These are phyloP conservation scores for Poteriospumella lacustris DNA, from an alignment of 108 stramenopile genomes.

Conservation along the genomic window DNA sequence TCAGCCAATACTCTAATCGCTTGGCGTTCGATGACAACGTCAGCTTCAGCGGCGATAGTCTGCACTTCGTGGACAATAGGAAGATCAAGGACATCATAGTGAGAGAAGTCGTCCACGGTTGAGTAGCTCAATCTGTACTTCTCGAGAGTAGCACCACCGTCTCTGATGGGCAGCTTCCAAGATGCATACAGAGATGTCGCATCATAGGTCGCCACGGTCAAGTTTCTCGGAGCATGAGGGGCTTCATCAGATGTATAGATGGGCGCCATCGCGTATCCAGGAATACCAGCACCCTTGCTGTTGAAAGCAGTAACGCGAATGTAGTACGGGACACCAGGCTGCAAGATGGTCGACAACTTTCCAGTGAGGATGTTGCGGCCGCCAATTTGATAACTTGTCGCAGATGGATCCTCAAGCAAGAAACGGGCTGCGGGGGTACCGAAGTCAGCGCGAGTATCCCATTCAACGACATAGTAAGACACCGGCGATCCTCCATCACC, in stretches of 20 bases:
- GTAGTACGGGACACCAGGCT: conserved; percentile 59
- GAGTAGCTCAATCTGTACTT: conserved; percentile 65
- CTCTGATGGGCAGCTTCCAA: conserved; percentile 57
- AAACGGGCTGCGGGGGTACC: conserved; percentile 59
- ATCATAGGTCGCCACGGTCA: conserved; percentile 32
- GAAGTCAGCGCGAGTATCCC: conserved; percentile 62
- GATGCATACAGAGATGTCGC: conserved; percentile 45
- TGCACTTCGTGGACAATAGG: conserved; percentile 59
- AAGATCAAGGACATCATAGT: conserved; percentile 32
- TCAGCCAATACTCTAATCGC: conserved; percentile 55
- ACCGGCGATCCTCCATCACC: conserved; percentile 72
- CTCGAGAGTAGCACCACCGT: conserved; percentile 67
- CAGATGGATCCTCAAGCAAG: conserved; percentile 40
- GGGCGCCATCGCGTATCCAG: conserved; percentile 45
- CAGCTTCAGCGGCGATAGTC: conserved; percentile 43
- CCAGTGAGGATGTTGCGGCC: conserved; percentile 71
- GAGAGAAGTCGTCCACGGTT: conserved; percentile 47
- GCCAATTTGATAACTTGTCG: conserved; percentile 55
- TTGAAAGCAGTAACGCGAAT: conserved; percentile 71
- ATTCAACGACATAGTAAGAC: conserved; percentile 72
- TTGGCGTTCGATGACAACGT: conserved; percentile 44
- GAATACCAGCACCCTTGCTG: conserved; percentile 55
- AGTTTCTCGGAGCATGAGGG: conserved; percentile 49
- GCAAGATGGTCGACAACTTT: conserved; percentile 51
- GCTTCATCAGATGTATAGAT: conserved; percentile 54